A percentile compares a stretch with the other conserved stretches of the same genome.
phyloP scores from a whole-genome alignment of 2,329 filamentous ascomycete genomes.

The Cadophora gregata region DNA sequence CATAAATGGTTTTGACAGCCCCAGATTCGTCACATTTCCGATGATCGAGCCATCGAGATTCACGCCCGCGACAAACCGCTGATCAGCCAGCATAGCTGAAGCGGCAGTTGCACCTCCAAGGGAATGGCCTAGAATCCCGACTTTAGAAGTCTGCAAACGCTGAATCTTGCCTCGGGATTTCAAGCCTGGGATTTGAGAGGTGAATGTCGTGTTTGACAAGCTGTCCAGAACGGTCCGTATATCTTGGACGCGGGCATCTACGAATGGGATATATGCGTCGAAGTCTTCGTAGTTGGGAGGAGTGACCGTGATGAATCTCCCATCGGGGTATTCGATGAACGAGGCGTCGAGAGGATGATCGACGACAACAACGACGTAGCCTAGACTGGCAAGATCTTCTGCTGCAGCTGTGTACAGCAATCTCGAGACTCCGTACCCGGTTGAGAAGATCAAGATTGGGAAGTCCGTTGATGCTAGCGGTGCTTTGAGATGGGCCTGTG shows the following conservation, averaged over 20 bases:
- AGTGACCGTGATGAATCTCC: constrained; percentile 17
- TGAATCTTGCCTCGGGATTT: background rate
- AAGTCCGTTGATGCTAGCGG: constrained; percentile 17
- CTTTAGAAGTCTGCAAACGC: constrained; percentile 15
- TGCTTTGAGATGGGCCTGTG: constrained; percentile 25
- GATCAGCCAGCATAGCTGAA: constrained; percentile 40
- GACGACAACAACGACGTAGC: constrained; percentile 44
- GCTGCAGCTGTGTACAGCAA: constrained; percentile 41
- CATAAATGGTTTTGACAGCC: constrained; percentile 43
- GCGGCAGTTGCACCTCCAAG: constrained; percentile 45
- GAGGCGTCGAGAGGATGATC: constrained; percentile 45
- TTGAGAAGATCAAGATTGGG: constrained; percentile 44
- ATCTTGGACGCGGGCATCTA: constrained; percentile 29
- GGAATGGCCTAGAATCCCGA: constrained; percentile 33
- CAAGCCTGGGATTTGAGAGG: constrained; percentile 22
- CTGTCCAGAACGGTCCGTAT: constrained; percentile 30
- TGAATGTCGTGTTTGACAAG: constrained; percentile 19
- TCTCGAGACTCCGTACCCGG: constrained; percentile 39
- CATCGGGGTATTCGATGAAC: constrained; percentile 44
- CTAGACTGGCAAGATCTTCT: constrained; percentile 42
- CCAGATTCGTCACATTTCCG: constrained; percentile 36
- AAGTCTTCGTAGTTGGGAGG: constrained; percentile 1
- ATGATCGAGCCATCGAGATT: constrained; percentile 47
- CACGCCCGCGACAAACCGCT: constrained; percentile 44
- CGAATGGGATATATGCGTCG: constrained; percentile 17